A percentile compares a stretch with the other conserved stretches of the same genome.
Conservation (phyloP, 768 basidiomycete species). For the Chlorophyllum brunneum region DNA sequence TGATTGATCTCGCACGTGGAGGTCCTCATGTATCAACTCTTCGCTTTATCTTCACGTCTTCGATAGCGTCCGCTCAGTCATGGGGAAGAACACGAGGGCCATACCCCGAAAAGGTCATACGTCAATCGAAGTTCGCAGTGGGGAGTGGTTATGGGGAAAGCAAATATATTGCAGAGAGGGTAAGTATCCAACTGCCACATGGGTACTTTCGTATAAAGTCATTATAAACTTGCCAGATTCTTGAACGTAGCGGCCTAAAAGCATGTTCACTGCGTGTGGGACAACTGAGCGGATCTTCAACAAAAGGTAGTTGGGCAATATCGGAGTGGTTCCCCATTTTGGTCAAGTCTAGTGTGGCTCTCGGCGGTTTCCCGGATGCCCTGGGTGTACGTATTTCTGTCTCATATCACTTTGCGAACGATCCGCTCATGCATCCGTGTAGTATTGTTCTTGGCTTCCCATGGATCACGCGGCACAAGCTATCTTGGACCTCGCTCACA, state of each 20-base stretch:
- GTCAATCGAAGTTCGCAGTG: constrained; percentile 24
- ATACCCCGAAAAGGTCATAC: constrained; percentile 26
- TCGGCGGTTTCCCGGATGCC: constrained; percentile 25
- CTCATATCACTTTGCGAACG: not conserved
- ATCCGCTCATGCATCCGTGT: constrained; percentile 27
- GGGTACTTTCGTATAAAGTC: not conserved
- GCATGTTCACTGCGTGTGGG: constrained; percentile 30
- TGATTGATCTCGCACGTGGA: constrained; percentile 37
- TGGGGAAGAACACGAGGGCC: constrained; percentile 26
- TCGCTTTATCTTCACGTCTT: constrained; percentile 38
- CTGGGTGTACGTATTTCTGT: constrained; percentile 22
- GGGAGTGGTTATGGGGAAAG: constrained; percentile 34
- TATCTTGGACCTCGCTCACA: constrained; percentile 27
- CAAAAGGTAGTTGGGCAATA: constrained; percentile 34
- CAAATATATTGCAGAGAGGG: constrained; percentile 34
- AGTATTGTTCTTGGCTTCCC: constrained; percentile 36
- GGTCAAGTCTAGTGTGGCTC: constrained; percentile 28
- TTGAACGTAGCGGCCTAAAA: constrained; percentile 26
- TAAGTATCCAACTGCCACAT: constrained; percentile 14
- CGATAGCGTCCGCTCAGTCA: constrained; percentile 31
- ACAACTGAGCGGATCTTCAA: constrained; percentile 30
- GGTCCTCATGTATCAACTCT: constrained; percentile 20
- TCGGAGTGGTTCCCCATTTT: constrained; percentile 38
- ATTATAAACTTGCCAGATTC: constrained; percentile 21
- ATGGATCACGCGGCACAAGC: constrained; percentile 24